Evolutionary conservation across 345 rosid species (phyloP).

Genomic region (Populus simonii): DNA sequence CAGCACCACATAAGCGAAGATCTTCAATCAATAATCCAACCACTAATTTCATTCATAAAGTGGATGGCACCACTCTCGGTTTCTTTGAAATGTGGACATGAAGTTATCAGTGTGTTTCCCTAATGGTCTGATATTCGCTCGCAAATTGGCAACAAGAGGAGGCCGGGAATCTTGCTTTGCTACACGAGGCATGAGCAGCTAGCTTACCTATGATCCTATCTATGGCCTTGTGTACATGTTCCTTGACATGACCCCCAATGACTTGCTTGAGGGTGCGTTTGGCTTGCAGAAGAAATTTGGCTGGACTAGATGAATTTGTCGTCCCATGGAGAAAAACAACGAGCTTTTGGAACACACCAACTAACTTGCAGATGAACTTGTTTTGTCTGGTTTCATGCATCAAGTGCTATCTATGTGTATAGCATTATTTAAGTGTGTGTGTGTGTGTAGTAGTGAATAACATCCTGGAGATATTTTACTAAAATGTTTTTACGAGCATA

Average conservation of each 20-base stretch:
- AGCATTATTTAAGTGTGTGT: no score
- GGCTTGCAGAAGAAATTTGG: no score
- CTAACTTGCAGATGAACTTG: no score
- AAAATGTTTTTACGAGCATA: no score
- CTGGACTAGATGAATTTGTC: no score
- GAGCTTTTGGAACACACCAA: no score
- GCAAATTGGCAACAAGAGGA: neutral
- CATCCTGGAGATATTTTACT: no score
- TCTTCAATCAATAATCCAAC: neutral
- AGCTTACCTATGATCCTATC: neutral
- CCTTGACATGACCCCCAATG: conserved; percentile 19
- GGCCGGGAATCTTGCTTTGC: neutral
- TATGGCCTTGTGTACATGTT: neutral
- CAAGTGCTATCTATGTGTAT: no score
- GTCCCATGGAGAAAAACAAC: no score
- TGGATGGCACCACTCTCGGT: neutral
- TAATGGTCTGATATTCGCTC: neutral
- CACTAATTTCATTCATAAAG: neutral
- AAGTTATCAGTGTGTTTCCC: neutral
- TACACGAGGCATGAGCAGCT: neutral
- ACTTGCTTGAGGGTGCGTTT: no score
- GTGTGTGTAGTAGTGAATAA: no score
- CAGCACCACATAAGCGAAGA: neutral
- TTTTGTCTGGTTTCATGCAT: no score
- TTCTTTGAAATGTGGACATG: neutral